These are phyloP conservation scores for Peronospora destructor DNA, from an alignment of 352 stramenopile genomes.

Conservation along the genomic window DNA sequence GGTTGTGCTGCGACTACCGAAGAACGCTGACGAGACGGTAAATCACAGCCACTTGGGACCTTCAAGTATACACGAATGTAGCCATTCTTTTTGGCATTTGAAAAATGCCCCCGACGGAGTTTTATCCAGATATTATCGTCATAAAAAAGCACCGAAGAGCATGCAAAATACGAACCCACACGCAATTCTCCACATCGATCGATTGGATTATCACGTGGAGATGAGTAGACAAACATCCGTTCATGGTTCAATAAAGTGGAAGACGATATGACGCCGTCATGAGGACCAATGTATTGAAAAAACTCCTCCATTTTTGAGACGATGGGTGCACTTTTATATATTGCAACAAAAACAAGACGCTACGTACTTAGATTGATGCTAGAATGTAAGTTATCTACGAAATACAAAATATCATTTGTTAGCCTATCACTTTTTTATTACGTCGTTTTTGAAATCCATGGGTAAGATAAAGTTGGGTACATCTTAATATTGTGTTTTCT, in stretches of 20 bases:
- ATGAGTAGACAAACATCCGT: constrained; percentile 57
- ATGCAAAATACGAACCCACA: constrained; percentile 63
- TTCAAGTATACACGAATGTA: constrained; percentile 66
- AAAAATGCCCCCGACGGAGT: constrained; percentile 70
- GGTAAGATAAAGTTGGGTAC: no score
- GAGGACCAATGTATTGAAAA: constrained; percentile 57
- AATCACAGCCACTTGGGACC: constrained; percentile 16
- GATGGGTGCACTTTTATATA: constrained; percentile 3
- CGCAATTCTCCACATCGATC: constrained; percentile 55
- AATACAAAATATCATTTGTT: no score
- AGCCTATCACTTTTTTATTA: no score
- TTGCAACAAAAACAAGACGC: constrained; percentile 2
- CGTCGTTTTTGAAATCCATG: no score
- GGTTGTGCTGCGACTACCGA: constrained; percentile 18
- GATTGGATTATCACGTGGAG: constrained; percentile 48
- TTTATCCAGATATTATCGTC: constrained; percentile 68
- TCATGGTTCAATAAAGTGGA: constrained; percentile 32
- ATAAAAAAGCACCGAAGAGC: constrained; percentile 43
- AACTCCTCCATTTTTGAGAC: constrained; percentile 51
- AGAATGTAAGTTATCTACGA: no score
- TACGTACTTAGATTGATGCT: constrained; percentile 12
- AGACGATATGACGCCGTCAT: constrained; percentile 15
- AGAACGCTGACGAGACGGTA: constrained; percentile 28
- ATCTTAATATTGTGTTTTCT: no score
- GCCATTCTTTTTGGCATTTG: constrained; percentile 57